Conservation (phyloP, 768 basidiomycete species). For the Hericium erinaceus region DNA sequence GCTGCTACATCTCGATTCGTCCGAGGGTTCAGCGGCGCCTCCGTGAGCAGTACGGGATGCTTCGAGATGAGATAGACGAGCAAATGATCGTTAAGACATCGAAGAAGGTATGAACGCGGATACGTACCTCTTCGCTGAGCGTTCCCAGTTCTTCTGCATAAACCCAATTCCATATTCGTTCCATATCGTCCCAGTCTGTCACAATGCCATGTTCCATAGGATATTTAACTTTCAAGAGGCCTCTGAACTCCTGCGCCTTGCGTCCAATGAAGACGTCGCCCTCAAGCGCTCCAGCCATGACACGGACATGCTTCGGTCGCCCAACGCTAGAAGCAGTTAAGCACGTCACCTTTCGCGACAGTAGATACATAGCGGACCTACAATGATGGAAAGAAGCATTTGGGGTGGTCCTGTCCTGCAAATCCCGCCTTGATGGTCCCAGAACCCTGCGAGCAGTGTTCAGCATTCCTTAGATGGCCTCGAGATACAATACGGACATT, state of each 20-base stretch:
- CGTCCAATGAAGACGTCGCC: constrained; percentile 95
- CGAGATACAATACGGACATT: constrained; percentile 47
- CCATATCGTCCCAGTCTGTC: constrained; percentile 99
- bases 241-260: constrained; percentile 91
- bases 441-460: constrained; percentile 60
- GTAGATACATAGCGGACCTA: constrained; percentile 42
- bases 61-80: constrained; percentile 23
- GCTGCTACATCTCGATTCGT: constrained; percentile 94
- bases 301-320: constrained; percentile 92
- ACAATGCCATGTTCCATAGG: constrained; percentile 99
- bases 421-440: constrained; percentile 99
- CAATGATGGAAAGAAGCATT: constrained; percentile 99
- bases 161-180: constrained; percentile 97
- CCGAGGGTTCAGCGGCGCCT: constrained; percentile 95
- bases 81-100: background rate
- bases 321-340: constrained; percentile 56
- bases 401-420: constrained; percentile 97
- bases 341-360: constrained; percentile 1
- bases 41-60: constrained; percentile 97
- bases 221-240: constrained; percentile 95
- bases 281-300: constrained; percentile 96
- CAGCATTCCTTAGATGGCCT: constrained; percentile 8
- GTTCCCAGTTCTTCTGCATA: constrained; percentile 94
- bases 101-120: constrained; percentile 5
- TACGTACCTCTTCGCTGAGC: constrained; percentile 85